Conservation (phyloP, 352 stramenopile genomes). For the Thalassiosira delicatula region DNA sequence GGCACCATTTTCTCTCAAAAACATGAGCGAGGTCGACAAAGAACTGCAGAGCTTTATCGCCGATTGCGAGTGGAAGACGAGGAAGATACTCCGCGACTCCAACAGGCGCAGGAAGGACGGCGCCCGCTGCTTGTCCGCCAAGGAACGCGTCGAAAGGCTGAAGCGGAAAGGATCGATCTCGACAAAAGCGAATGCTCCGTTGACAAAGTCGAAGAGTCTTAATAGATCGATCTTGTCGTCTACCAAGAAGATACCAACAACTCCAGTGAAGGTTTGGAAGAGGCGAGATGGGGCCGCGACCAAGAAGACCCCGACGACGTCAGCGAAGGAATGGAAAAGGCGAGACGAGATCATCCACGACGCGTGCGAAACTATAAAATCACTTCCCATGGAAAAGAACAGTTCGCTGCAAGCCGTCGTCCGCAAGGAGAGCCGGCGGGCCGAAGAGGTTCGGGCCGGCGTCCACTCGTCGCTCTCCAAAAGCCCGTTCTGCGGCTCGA, state of each 20-base stretch:
- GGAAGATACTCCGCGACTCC: constrained; percentile 61
- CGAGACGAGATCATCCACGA: constrained; percentile 63
- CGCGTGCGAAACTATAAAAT: constrained; percentile 57
- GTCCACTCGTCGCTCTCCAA: constrained; percentile 45
- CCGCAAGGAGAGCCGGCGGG: constrained; percentile 19
- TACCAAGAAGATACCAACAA: constrained; percentile 12
- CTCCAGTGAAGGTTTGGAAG: constrained; percentile 5
- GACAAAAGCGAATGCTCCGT: constrained; percentile 3
- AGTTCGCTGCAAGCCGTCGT: not conserved
- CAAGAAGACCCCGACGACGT: not conserved
- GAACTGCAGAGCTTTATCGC: constrained; percentile 56
- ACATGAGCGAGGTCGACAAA: constrained; percentile 37
- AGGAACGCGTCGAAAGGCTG: constrained; percentile 48
- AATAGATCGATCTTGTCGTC: constrained; percentile 18
- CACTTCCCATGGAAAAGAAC: constrained; percentile 32
- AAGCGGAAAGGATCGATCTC: constrained; percentile 22
- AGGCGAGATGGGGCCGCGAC: not conserved
- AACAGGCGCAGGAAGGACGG: constrained; percentile 57
- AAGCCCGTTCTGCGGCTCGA: constrained; percentile 45
- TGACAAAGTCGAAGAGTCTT: constrained; percentile 26
- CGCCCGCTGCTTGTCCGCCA: constrained; percentile 31
- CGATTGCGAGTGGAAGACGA: constrained; percentile 62
- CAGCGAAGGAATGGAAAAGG: constrained; percentile 54
- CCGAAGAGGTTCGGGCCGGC: not conserved
- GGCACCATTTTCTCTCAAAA: not conserved